Conservation (phyloP, 1,139 yeast species). For the Yamadazyma atmosphaerica region DNA sequence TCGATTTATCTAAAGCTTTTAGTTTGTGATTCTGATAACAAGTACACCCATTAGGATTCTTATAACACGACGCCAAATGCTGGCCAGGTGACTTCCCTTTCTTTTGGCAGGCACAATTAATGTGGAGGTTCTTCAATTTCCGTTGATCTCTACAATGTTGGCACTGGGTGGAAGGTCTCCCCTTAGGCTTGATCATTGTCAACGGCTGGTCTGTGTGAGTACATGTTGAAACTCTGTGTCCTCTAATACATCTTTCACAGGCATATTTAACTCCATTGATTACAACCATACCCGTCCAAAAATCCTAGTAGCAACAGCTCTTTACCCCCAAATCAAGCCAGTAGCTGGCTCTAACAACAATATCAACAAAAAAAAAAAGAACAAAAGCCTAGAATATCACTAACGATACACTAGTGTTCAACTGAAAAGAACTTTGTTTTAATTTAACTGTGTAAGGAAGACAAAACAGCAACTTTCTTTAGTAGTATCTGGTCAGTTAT, state of each 20-base stretch:
- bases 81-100: constrained; percentile 46
- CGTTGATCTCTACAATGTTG: constrained; percentile 82
- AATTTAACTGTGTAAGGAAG: background rate
- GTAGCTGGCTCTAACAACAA: background rate
- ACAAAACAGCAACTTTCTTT: constrained; percentile 1
- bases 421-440: background rate
- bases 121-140: constrained; percentile 67
- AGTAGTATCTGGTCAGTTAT: background rate
- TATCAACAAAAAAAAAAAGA: background rate
- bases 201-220: constrained; percentile 89
- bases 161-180: constrained; percentile 93
- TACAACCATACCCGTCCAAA: constrained; percentile 60
- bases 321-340: background rate
- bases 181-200: constrained; percentile 92
- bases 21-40: constrained; percentile 35
- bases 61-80: constrained; percentile 52
- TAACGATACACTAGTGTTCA: background rate
- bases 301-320: background rate
- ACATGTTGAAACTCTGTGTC: constrained; percentile 93
- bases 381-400: background rate
- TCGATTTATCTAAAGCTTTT: constrained; percentile 26
- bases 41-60: constrained; percentile 53
- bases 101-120: constrained; percentile 72
- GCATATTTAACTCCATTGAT: constrained; percentile 94
- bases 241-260: constrained; percentile 93